Conservation (phyloP, 1,284 basidiomycete genomes). For the Papiliotrema nemorosa region DNA sequence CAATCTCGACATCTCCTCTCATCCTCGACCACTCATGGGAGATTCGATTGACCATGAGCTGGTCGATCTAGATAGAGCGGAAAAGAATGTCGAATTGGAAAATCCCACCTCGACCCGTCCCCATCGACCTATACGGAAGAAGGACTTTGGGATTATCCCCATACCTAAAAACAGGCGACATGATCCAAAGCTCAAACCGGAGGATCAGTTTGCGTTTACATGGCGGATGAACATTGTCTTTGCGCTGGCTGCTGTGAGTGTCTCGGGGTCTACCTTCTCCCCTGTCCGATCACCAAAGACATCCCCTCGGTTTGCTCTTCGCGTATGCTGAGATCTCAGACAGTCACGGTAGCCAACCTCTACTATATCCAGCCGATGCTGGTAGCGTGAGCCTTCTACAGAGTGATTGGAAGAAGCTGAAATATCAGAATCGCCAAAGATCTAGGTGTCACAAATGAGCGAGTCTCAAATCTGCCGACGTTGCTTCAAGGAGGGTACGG, state of each 20-base stretch:
- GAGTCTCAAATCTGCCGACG: constrained; percentile 59
- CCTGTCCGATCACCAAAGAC: no score
- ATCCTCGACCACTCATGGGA: no score
- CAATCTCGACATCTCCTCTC: no score
- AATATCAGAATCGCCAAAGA: constrained; percentile 33
- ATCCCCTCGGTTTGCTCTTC: no score
- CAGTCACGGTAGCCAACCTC: constrained; percentile 54
- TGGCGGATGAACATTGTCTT: constrained; percentile 61
- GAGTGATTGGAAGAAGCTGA: constrained; percentile 2
- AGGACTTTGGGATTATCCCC: constrained; percentile 56
- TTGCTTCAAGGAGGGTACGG: constrained; percentile 55
- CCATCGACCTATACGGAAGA: constrained; percentile 16
- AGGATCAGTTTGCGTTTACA: constrained; percentile 54
- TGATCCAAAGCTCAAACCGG: constrained; percentile 48
- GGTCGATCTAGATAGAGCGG: no score
- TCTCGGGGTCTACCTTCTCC: no score
- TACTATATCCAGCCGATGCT: constrained; percentile 69
- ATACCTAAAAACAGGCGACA: constrained; percentile 63
- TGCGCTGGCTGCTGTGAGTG: constrained; percentile 65
- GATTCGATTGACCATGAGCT: no score
- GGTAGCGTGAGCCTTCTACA: constrained; percentile 49
- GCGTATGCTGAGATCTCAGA: constrained; percentile 12
- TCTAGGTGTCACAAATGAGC: constrained; percentile 58
- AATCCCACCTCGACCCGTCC: no score
- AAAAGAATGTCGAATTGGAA: no score